Conservation (phyloP, 208 protist species). For the Trypanosoma lewisi region DNA sequence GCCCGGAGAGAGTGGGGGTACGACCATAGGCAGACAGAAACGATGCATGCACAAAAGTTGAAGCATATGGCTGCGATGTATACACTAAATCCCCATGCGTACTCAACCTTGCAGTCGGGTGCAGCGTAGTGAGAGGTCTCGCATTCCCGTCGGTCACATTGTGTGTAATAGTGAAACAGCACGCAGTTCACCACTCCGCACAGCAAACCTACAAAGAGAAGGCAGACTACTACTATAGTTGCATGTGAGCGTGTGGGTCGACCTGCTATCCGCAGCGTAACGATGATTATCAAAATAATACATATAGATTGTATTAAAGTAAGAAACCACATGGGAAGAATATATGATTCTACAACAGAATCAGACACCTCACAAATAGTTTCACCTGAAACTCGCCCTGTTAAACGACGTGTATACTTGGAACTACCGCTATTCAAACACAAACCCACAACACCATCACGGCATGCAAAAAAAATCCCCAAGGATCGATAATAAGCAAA, state of each 20-base stretch:
- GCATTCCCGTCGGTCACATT: slow-evolving; percentile 47
- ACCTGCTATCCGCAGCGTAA: slow-evolving; percentile 29
- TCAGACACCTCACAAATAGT: slow-evolving; percentile 39
- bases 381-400: slow-evolving; percentile 30
- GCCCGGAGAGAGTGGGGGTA: slow-evolving; percentile 46
- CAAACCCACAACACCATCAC: slow-evolving; percentile 21
- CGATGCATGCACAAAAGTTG: slow-evolving; percentile 37
- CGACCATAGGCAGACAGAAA: slow-evolving; percentile 55
- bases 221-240: slow-evolving; percentile 29
- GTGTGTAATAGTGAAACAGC: slow-evolving; percentile 53
- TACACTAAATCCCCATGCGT: slow-evolving; percentile 57
- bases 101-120: slow-evolving; percentile 27
- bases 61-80: slow-evolving; percentile 52
- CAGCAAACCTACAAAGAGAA: slow-evolving; percentile 28
- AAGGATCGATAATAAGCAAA: slow-evolving; percentile 28
- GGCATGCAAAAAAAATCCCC: slow-evolving; percentile 61
- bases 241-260: slow-evolving; percentile 56
- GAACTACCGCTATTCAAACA: slow-evolving; percentile 33
- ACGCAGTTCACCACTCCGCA: slow-evolving; percentile 44
- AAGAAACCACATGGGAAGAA: slow-evolving; percentile 50
- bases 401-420: slow-evolving; percentile 23
- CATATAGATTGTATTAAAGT: slow-evolving; percentile 43
- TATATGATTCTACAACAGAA: slow-evolving; percentile 30
- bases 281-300: slow-evolving; percentile 28
- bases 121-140: slow-evolving; percentile 16